Base-by-base conservation (phyloP, 495 filamentous ascomycete species). In the Tuber brumale region DNA sequence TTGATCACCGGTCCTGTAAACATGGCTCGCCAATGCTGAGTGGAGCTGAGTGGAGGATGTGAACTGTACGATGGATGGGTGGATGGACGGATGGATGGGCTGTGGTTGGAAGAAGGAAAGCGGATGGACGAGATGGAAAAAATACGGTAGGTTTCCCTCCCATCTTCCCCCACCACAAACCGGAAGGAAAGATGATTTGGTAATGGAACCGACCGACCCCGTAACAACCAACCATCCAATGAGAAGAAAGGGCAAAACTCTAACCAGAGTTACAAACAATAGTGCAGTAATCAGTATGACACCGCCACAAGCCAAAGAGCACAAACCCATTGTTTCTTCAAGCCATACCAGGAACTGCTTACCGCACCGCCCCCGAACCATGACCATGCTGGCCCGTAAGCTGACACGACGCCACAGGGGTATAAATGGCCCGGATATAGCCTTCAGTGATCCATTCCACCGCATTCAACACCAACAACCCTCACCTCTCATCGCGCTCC, bases 11-110 rank as follows among this genome's bases (percentile, higher is more conserved):
- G 57, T 66, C 57, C 4, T 31, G 27, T 31, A 66, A 66, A 31
- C 57, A 66, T 66, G 57, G 12, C 27, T 66, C 23, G 16, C 57
- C 3, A n/a, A 31, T 31, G 57, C 72, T 37, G 80, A 76, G 79
- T 73, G 79, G 74, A 37, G 23, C 10, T 23, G 44, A 31, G 73
- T 12, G 31, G 37, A 70, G 70, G 31, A 44, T 23, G 31, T 71
- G 37, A 27, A 44, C 42, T 3, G 70, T 37, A 1, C 21, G 70
- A 27, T 71, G 21, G 21, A 71, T 23, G 39, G 39, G 31, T n/a
- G 42, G 69, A 71, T 76, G n/a, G n/a, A n/a, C n/a, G 70, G 78
- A 69, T 75, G 77, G 72, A 75, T 75, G 78, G 70, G 70, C 66
- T 74, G 76, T 66, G 70, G 78, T 79, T 75, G 77, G 43, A 66